These are phyloP conservation scores for Echium plantagineum DNA, from an alignment of 257 asterid species.

Conservation along the genomic window DNA sequence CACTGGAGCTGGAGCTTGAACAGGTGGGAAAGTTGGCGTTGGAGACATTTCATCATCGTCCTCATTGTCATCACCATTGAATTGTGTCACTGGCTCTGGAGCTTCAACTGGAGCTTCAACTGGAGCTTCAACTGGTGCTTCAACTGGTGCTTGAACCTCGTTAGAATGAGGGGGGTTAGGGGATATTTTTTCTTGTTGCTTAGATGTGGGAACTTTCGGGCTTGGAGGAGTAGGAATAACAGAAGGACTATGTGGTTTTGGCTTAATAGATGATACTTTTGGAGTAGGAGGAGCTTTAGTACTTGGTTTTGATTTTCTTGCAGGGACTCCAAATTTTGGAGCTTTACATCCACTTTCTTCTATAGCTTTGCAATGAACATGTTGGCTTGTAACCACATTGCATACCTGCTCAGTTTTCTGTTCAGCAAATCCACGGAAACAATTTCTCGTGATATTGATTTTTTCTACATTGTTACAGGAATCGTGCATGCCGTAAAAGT, in stretches of 20 bases:
- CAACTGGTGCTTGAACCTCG: too few species aligned
- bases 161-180: too few species aligned
- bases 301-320: neutral
- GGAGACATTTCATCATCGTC: constrained; percentile 8
- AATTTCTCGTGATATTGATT: constrained; percentile 31
- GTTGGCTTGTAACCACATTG: neutral
- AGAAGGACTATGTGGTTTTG: neutral
- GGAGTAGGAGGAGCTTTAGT: constrained; percentile 9
- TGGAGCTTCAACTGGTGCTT: too few species aligned
- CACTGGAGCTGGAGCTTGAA: neutral
- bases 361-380: neutral
- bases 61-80: neutral
- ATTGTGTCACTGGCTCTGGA: too few species aligned
- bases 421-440: constrained; percentile 21
- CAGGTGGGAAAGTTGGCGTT: constrained; percentile 7
- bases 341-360: neutral
- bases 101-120: too few species aligned
- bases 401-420: neutral
- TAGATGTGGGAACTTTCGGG: too few species aligned
- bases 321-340: neutral
- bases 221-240: neutral
- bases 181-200: too few species aligned
- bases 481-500: constrained; percentile 37
- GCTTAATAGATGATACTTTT: neutral
- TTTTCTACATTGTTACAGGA: constrained; percentile 24